Evolutionary conservation across 345 rosid species (phyloP).

Genomic region (Viola odorata): DNA sequence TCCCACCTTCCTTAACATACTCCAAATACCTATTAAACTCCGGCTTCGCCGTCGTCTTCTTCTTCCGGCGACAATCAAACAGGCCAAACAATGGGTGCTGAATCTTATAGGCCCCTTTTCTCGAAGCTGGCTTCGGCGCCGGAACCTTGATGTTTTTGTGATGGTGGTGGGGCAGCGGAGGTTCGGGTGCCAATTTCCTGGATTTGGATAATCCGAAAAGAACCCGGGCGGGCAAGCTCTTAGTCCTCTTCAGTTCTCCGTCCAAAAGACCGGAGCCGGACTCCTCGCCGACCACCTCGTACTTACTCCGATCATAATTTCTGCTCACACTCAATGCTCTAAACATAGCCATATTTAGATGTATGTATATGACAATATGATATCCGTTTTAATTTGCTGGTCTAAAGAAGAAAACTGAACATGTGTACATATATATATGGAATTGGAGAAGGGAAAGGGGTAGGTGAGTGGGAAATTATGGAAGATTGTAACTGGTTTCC

Average conservation of each 20-base stretch:
- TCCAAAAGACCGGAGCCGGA: slow-evolving; percentile 20
- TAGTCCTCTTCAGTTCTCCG: slow-evolving; percentile 34
- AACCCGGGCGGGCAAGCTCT: slow-evolving; percentile 39
- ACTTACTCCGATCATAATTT: slow-evolving; percentile 30
- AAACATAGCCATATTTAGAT: slow-evolving; percentile 51
- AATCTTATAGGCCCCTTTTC: slow-evolving; percentile 27
- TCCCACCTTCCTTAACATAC: slow-evolving; percentile 68
- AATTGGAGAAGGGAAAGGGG: background rate
- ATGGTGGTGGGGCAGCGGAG: background rate
- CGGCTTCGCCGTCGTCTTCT: slow-evolving; percentile 56
- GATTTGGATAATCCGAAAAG: slow-evolving; percentile 23
- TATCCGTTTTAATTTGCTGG: background rate
- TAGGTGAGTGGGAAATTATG: too few species aligned
- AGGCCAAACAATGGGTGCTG: slow-evolving; percentile 56
- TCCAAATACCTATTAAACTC: slow-evolving; percentile 65
- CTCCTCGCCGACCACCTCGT: slow-evolving; percentile 41
- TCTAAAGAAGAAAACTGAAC: background rate
- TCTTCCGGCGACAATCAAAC: slow-evolving; percentile 45
- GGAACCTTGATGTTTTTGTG: background rate
- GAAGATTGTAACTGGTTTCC: too few species aligned
- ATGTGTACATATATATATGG: too few species aligned
- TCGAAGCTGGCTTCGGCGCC: slow-evolving; percentile 18
- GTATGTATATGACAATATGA: too few species aligned
- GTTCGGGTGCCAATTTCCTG: background rate
- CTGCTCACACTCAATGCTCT: slow-evolving; percentile 55